Conservation (phyloP, 495 filamentous ascomycete genomes). For the Annulohypoxylon nitens region DNA sequence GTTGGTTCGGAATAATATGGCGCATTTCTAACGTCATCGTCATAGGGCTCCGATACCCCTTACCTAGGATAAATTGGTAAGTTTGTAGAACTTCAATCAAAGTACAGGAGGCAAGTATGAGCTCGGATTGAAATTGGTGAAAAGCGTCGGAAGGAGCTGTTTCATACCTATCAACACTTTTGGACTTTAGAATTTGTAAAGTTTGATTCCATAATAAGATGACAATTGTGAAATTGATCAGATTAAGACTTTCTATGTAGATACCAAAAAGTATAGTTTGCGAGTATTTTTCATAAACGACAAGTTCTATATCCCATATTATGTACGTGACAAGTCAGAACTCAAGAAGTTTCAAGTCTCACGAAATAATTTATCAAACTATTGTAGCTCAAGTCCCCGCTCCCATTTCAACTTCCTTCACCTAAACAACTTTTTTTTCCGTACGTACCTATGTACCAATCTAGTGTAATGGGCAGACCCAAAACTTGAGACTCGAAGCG, state of each 20-base stretch:
- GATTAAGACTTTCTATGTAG: not conserved
- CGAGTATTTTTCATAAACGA: not conserved
- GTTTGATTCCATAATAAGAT: not conserved
- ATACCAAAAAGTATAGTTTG: not conserved
- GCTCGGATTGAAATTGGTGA: not conserved
- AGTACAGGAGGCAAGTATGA: not conserved
- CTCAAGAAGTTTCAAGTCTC: too few species aligned
- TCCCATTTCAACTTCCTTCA: not conserved
- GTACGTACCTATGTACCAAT: not conserved
- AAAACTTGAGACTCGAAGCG: not conserved
- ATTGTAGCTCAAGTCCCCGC: not conserved
- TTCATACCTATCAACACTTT: not conserved
- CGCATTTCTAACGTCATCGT: constrained; percentile 4
- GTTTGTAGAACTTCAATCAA: not conserved
- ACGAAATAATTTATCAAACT: too few species aligned
- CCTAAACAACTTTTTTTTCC: not conserved
- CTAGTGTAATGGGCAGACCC: not conserved
- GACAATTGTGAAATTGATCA: not conserved
- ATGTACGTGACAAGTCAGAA: not conserved
- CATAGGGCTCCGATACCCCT: not conserved
- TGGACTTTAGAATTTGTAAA: not conserved
- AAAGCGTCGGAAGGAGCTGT: not conserved
- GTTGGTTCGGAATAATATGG: not conserved
- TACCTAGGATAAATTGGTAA: not conserved
- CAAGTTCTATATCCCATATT: not conserved